Evolutionary conservation across 139 green algal species (phyloP), one percentile per base, ranked within the genome.

Genomic region (Pleodorina starrii): DNA sequence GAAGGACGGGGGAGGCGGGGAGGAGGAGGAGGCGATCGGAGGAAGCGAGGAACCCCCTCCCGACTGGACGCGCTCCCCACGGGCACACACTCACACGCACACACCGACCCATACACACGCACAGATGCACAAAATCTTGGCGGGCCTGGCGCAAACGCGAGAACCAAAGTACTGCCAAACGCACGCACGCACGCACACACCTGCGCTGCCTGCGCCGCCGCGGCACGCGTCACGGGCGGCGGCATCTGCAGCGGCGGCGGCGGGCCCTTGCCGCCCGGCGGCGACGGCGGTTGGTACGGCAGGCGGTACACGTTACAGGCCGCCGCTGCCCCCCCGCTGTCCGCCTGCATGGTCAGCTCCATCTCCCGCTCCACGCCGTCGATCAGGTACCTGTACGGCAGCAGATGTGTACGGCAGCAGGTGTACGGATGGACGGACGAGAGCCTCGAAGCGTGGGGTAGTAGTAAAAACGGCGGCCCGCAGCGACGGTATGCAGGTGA

Each of bases 301-400:
- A 87, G 60, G 29, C 81, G 81, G 63, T 50, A 87, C 81, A 87
- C 35, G 63, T 87, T 79, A 42, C 42, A 76, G n/a, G 81, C 63
- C 12, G 63, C 38, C n/a, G 63, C 23, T 29, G 12, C 81, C 29
- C 60, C 63, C 42, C 21, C 32, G 6, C 63, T 4, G 46, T 87
- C 81, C 44, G 50, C 27, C 60, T 38, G 43, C 32, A 78, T 12
- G 0, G 81, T 79, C 12, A 79, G 43, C 40, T 87, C 63, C 81
- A 87, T 87, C 44, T 77, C 81, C 25, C 63, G 43, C 81, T 87
- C 81, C 42, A 87, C 63, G 27, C 81, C 81, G 17, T 42, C 60
- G 5, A 87, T 68, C n/a, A 87, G 44, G 42, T 87, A 87, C 43
- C 81, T 87, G 81, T 11, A 25, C 6, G 5, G 54, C 5, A 25